Conservation (phyloP, 179 eudicot species). For the Monotropa hypopitys region DNA sequence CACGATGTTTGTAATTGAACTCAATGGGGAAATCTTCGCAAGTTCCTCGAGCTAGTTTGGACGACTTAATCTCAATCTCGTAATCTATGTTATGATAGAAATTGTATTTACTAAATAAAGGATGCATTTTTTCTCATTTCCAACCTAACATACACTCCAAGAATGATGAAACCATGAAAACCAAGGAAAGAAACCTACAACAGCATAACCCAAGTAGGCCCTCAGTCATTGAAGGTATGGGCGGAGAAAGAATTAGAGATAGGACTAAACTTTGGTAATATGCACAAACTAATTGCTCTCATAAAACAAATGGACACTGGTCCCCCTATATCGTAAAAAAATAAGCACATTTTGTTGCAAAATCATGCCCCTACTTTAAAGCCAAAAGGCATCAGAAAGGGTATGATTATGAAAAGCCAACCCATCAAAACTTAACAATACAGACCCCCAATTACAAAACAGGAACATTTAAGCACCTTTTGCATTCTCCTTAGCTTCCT, state of each 20-base stretch:
- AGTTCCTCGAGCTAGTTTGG: not conserved
- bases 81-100: not conserved
- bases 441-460: not conserved
- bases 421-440: not conserved
- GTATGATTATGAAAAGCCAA: not conserved
- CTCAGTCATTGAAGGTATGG: too few species aligned
- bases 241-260: too few species aligned
- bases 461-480: conserved; percentile 36
- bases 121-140: not conserved
- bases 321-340: too few species aligned
- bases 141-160: not conserved
- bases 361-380: too few species aligned
- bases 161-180: not conserved
- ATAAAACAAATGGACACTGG: too few species aligned
- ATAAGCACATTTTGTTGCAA: too few species aligned
- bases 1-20: not conserved
- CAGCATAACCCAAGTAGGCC: too few species aligned
- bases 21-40: not conserved
- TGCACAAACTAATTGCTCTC: too few species aligned
- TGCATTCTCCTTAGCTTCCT: conserved; percentile 59
- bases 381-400: too few species aligned
- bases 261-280: too few species aligned
- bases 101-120: not conserved
- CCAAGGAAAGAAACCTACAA: not conserved
- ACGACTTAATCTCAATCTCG: not conserved